Evolutionary conservation across 2,329 filamentous ascomycete genomes (phyloP), one percentile per base, ranked within the genome.

Genomic region (Fusarium neocosmosporiellum): DNA sequence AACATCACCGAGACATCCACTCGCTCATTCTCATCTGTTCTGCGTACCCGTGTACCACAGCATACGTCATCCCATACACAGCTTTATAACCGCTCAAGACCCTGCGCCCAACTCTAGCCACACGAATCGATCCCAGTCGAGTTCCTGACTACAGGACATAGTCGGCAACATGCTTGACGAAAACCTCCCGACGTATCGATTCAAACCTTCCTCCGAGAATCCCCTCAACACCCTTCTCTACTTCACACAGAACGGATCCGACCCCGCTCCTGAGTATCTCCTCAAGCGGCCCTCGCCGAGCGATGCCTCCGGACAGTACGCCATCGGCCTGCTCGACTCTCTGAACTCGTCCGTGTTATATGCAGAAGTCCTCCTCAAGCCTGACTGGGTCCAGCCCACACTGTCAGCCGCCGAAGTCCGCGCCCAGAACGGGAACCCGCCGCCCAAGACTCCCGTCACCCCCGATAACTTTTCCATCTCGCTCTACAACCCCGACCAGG

Each of bases 401-500:
- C 87, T 97, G 8, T 96, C 94, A 1, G 90, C 93, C 55, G 94
- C 96, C 62, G 93, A 97, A 79, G 88, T 95, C 65, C 90, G 94
- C 70, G 86, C 88, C n/a, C 88, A 84, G 65, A 91, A 91, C 69
- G 92, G 92, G 18, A 74, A 72, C 48, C 84, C 90, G 86, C 46
- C 88, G 83, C 90, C 88, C 24, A 89, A 88, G 18, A 77, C 93
- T 67, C 93, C 95, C 11, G 87, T 94, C 36, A 88, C 94, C 31
- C 95, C 96, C 0, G 91, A 92, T 65, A 86, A 90, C 61, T 98
- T 98, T 81, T 87, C 88, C n/a, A 88, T 98, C 41, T 92, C 96
- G 77, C 90, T 99, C 4, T 98, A 98, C 86, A 96, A 98, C 80
- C 96, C 96, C 0, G 96, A 98, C 80, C 94, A 96, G 81, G 88